Base-by-base conservation (phyloP, 768 basidiomycete genomes). In the Boletus rex-veris region DNA sequence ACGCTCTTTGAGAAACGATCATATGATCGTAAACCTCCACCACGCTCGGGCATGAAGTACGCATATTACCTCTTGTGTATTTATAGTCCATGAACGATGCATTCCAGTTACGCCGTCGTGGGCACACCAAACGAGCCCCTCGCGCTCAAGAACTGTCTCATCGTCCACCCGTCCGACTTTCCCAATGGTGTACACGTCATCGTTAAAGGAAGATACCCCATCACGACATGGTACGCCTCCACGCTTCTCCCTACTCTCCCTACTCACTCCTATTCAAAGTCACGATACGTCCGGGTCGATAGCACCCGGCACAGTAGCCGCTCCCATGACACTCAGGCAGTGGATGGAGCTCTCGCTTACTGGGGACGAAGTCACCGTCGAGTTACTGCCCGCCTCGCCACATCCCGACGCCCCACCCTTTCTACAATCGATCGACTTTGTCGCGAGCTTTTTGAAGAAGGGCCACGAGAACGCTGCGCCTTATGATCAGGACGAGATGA, bases 401-500 rank as follows among this genome's bases (percentile, higher is more conserved):
- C 75, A 81, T 30, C 79, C 81, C 0, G 74, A 79, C 46, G 74
- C 80, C 10, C 80, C 82, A 15, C 71, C 82, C 7, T 95, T 83
- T 69, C 75, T 96, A 15, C 82, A 87, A 59, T 85, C 84, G 4
- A 73, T 96, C 50, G 90, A 96, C 65, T 64, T 99, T 19, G 88
- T 97, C 70, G 76, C 87, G 52, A 83, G 83, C 52, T 88, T 91
- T 67, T 61, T 77, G 44, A 78, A 77, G 16, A 77, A 73, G 45
- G 77, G 79, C 2, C 69, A 73, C 24, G 81, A 87, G 55, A 77
- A 80, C 28, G 67, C 76, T 1, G 86, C 87, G 59, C 79, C 83
- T n/a, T 97, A 88, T 71, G 87, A 89, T 49, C 83, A 86, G 14
- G 96, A 99, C 57, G 93, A 97, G 31, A 88, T 98, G 73, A 79